Evolutionary conservation across 352 stramenopile species (phyloP), one percentile per base, ranked within the genome.

Genomic region (Globisporangium paroecandrum): DNA sequence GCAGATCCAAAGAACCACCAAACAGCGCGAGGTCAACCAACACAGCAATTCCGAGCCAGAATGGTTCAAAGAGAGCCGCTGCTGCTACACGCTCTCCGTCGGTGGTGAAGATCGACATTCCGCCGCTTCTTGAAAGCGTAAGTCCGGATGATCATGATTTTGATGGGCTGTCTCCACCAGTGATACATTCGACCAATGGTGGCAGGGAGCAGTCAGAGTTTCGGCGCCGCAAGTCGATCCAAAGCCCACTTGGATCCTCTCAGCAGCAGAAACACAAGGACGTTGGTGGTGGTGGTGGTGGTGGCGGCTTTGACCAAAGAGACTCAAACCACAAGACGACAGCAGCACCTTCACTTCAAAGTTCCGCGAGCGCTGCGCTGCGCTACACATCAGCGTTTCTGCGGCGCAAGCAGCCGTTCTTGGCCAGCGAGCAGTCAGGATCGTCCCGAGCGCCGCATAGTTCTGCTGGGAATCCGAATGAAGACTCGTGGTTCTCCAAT

Each of bases 31-130:
- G 43, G 12, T 9, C n/a, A 4, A 8, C 43, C 20, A 32, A 0
- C 24, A 41, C 18, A 5, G 20, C 20, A 3, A 7, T 32, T 22
- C 6, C 54, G 29, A 62, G 3, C 12, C 12, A n/a, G 20, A 54
- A 54, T 27, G 47, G 3, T 10, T 7, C 55, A 27, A 18, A 20
- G 12, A 54, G 22, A 41, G 13, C 38, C 7, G n/a, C 38, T 41
- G 41, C 22, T 22, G 20, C 15, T 29, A 5, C 47, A 12, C 49
- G 12, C 6, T 62, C 58, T 43, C 29, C 55, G 8, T 56, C 38
- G 4, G n/a, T 49, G n/a, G 65, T 70, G 25, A 66, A 47, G 29
- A 70, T 70, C 24, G 65, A 70, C 38, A 70, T 70, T 6, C 65
- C 65, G 4, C n/a, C 65, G 9, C 27, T 66, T 9, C 25, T 70